phyloP scores from a whole-genome alignment of 306 rosid genomes.

The Vigna radiata region DNA sequence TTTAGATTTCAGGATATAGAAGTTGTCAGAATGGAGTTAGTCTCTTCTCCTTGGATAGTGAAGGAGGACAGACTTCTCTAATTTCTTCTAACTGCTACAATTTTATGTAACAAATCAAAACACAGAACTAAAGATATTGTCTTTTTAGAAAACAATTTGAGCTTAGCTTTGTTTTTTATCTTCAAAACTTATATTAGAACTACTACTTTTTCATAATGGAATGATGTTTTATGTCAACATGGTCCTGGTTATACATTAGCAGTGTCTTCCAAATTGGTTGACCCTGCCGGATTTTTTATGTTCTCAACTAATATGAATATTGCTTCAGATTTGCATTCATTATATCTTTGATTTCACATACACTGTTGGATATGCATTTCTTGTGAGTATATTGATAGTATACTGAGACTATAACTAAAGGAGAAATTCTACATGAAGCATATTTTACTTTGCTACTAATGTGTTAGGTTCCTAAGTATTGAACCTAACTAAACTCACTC shows the following conservation, averaged over 20 bases:
- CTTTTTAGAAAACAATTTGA: conserved; percentile 13
- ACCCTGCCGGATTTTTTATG: background rate
- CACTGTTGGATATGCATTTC: conserved; percentile 2
- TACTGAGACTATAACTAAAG: conserved; percentile 12
- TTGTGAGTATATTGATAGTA: conserved; percentile 2
- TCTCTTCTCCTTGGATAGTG: background rate
- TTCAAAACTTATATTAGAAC: background rate
- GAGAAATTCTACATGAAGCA: conserved; percentile 22
- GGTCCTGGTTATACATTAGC: background rate
- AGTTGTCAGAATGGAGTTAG: background rate
- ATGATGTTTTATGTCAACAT: background rate
- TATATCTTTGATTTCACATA: background rate
- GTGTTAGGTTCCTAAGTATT: too few relatives aligned
- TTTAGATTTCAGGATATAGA: conserved; percentile 7
- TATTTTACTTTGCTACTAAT: conserved; percentile 17
- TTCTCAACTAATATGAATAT: conserved; percentile 21
- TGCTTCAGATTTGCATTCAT: conserved; percentile 9
- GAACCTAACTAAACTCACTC: too few relatives aligned
- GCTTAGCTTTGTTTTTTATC: background rate
- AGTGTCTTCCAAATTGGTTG: conserved; percentile 13
- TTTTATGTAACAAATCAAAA: conserved; percentile 7
- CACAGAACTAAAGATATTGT: background rate
- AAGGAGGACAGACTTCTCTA: background rate
- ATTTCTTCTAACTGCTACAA: background rate
- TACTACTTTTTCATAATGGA: background rate